Conservation (phyloP, 805 yeast genomes). For the Kuraishia molischiana region DNA sequence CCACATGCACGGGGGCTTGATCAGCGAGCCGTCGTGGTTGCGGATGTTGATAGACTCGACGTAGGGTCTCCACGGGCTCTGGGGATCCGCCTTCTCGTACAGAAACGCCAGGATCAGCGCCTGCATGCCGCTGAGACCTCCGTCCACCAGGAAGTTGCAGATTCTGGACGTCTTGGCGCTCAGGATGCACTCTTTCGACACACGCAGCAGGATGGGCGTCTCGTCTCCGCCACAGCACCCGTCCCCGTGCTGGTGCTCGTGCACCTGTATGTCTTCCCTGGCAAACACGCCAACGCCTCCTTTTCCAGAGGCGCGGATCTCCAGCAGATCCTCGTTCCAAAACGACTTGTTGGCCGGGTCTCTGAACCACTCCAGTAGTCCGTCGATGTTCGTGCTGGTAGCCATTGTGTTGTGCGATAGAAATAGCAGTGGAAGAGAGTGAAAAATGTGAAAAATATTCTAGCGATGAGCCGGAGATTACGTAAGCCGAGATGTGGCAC, state of each 20-base stretch:
- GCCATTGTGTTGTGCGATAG: too few species aligned
- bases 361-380: conserved; percentile 42
- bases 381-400: conserved; percentile 16
- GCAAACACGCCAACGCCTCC: conserved; percentile 79
- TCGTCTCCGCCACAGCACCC: conserved; percentile 13
- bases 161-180: conserved; percentile 52
- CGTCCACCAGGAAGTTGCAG: conserved; percentile 58
- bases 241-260: conserved; percentile 8
- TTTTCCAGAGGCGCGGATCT: conserved; percentile 31
- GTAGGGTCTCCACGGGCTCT: conserved; percentile 77
- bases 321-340: conserved; percentile 39
- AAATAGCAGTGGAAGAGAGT: too few species aligned
- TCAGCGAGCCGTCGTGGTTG: conserved; percentile 18
- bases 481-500: too few species aligned
- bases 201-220: conserved; percentile 32
- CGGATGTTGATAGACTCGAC: conserved; percentile 39
- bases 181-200: conserved; percentile 52
- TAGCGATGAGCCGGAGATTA: too few species aligned
- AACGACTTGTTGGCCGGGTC: conserved; percentile 34
- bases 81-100: conserved; percentile 54
- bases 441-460: too few species aligned
- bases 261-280: conserved; percentile 8
- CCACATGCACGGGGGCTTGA: conserved; percentile 65
- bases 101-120: conserved; percentile 60
- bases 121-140: conserved; percentile 50